Evolutionary conservation across 2,329 filamentous ascomycete genomes (phyloP), one percentile per base, ranked within the genome.

Genomic region (Fusarium aywerte): DNA sequence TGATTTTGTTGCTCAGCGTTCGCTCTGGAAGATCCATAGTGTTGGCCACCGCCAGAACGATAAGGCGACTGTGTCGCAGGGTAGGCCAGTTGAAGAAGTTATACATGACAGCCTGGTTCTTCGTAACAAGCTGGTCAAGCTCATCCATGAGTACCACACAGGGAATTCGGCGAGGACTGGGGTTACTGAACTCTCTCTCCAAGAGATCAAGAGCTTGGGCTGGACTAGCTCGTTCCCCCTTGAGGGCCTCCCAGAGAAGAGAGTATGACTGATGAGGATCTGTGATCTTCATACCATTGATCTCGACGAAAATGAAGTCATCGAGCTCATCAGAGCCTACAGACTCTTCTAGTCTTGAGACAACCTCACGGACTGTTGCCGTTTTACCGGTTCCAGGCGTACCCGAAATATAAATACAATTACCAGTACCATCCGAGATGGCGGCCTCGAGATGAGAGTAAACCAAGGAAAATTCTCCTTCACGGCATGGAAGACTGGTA

Each of bases 81-180:
- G 92, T 92, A 5, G 96, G 96, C 96, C 96, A 99, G 76, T 99
- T 99, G 86, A 99, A 99, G 79, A 99, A 99, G 79, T 99, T 99
- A 82, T 99, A 99, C 96, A 99, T 99, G 80, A 99, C 96, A n/a
- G 92, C 95, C 78, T 99, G 96, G 74, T 97, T 98, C 75, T 95
- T 96, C 13, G 96, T 99, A 7, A 99, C 96, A 9, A 99, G 87
- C 79, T 99, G 96, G 76, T 99, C 96, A 45, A 99, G 85, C 79
- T 99, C 96, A 74, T 99, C 96, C 96, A 99, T 99, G 49, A 99
- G 81, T 3, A 99, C 96, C 15, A 99, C 96, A 75, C 95, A 98
- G 2, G 96, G 96, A 7, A 97, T 93, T 62, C 96, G 87, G 49
- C 96, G 88, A 23, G 96, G 96, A 60, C 91, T 96, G 0, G 96